Conservation (phyloP, 768 basidiomycete species). For the Calocera cornea region DNA sequence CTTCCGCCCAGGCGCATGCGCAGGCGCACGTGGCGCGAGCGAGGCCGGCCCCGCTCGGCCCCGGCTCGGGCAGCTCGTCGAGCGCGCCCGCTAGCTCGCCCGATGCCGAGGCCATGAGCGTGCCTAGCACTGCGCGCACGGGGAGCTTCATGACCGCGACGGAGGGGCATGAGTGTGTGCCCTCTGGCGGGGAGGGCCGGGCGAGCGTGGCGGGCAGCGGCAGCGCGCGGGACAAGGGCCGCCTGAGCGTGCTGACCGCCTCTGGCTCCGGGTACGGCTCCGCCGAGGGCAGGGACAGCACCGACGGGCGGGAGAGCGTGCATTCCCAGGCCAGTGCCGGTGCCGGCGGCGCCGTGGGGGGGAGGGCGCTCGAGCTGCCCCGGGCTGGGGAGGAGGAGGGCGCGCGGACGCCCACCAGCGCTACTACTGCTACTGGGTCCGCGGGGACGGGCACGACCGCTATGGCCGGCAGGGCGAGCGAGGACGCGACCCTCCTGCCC, state of each 20-base stretch:
- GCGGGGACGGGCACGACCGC: not conserved
- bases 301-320: too few species aligned
- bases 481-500: not conserved
- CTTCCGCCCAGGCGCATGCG: not conserved
- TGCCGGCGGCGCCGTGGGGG: too few species aligned
- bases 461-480: not conserved
- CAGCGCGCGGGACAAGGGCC: not conserved
- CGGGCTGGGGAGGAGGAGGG: not conserved
- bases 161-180: not conserved
- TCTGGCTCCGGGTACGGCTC: not conserved
- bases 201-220: not conserved
- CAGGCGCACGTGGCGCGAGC: not conserved
- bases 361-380: not conserved
- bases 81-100: not conserved
- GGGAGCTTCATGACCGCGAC: not conserved
- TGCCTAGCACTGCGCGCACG: not conserved
- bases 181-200: slow-evolving; percentile 6
- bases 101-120: not conserved
- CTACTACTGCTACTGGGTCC: not conserved
- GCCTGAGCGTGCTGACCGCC: not conserved
- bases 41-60: not conserved
- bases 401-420: not conserved
- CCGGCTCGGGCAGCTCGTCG: not conserved
- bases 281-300: too few species aligned
- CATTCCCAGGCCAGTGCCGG: too few species aligned